Percentiles rank a stretch among this genome's conserved stretches.
These are phyloP conservation scores for Teunomyces funiuensis DNA, from an alignment of 805 yeast species.

Conservation along the genomic window DNA sequence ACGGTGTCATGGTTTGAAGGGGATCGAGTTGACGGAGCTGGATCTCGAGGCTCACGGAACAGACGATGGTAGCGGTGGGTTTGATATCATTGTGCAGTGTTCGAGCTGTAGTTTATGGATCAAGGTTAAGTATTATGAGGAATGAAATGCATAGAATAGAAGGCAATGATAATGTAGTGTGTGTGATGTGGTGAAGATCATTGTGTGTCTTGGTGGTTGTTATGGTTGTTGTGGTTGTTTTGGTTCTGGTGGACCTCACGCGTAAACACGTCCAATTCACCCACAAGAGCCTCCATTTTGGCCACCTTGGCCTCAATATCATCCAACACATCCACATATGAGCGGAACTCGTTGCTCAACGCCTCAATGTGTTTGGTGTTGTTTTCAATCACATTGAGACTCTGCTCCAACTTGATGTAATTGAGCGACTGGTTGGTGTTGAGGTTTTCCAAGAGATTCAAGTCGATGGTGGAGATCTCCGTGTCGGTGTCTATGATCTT, in stretches of 20 bases:
- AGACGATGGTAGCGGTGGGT: slow-evolving; percentile 51
- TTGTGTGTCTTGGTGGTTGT: no score
- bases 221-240: neutral
- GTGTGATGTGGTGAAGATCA: no score
- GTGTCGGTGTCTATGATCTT: slow-evolving; percentile 41
- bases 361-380: slow-evolving; percentile 32
- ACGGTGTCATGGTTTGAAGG: slow-evolving; percentile 52
- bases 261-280: slow-evolving; percentile 64
- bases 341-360: slow-evolving; percentile 17
- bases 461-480: slow-evolving; percentile 41
- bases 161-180: neutral
- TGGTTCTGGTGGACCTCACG: slow-evolving; percentile 30
- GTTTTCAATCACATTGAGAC: slow-evolving; percentile 42
- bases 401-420: slow-evolving; percentile 45
- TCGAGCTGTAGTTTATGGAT: slow-evolving; percentile 84
- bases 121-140: slow-evolving; percentile 65
- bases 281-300: slow-evolving; percentile 45
- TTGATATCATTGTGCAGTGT: slow-evolving; percentile 77
- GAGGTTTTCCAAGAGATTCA: slow-evolving; percentile 51
- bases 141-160: no score
- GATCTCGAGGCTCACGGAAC: slow-evolving; percentile 58
- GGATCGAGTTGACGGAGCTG: slow-evolving; percentile 60
- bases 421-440: slow-evolving; percentile 60
- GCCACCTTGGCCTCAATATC: slow-evolving; percentile 36
- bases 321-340: slow-evolving; percentile 21